Evolutionary conservation across 257 asterid species (phyloP).

Genomic region (Nicotiana sylvestris): DNA sequence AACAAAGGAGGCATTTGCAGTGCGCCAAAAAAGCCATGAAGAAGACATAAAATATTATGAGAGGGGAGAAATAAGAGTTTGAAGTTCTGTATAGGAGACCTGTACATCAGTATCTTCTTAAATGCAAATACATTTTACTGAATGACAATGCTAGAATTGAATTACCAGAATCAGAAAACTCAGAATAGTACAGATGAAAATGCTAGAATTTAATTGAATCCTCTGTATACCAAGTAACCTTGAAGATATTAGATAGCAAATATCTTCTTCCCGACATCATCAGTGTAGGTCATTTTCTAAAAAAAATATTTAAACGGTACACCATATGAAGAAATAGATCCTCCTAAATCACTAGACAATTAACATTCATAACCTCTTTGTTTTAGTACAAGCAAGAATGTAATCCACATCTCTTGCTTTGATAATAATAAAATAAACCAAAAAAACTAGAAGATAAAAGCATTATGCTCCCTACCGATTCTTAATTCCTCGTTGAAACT

Average conservation of each 20-base stretch:
- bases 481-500: neutral
- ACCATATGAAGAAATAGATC: constrained; percentile 7
- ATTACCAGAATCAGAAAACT: neutral
- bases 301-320: neutral
- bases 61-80: no score
- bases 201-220: neutral
- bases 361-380: constrained; percentile 10
- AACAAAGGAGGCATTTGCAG: no score
- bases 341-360: constrained; percentile 9
- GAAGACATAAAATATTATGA: no score
- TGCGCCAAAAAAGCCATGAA: no score
- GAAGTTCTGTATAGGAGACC: no score
- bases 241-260: neutral
- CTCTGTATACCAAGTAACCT: neutral
- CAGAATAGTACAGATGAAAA: neutral
- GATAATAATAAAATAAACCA: neutral
- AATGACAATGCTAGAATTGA: neutral
- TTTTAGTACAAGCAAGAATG: constrained; percentile 13
- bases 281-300: neutral
- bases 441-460: neutral
- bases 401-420: constrained; percentile 16
- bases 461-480: neutral
- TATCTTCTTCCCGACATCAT: neutral
- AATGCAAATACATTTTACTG: neutral
- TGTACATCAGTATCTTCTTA: no score